A percentile compares a stretch with the other conserved stretches of the same genome.
Conservation (phyloP, 2,329 filamentous ascomycete genomes). For the Diaporthe sp. region DNA sequence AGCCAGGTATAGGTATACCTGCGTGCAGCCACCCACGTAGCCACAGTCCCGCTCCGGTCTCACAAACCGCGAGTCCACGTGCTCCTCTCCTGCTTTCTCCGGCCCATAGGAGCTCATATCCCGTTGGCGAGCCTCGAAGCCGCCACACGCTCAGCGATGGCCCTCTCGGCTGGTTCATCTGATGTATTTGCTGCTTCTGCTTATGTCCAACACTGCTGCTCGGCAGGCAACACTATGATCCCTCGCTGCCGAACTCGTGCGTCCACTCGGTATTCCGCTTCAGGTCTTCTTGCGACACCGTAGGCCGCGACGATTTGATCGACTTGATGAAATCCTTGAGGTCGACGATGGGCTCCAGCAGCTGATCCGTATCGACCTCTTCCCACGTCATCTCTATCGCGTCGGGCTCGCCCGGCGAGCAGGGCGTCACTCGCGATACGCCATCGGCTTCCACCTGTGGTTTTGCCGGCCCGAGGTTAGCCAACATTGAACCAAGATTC, state of each 20-base stretch:
- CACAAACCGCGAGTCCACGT: neutral
- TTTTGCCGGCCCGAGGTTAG: constrained; percentile 31
- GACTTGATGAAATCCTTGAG: constrained; percentile 95
- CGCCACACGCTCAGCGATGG: neutral
- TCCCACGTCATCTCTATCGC: constrained; percentile 96
- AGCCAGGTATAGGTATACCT: neutral
- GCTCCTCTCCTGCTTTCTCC: neutral
- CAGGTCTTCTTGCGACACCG: constrained; percentile 89
- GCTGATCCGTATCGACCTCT: constrained; percentile 82
- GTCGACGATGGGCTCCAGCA: constrained; percentile 86
- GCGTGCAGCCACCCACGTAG: no score
- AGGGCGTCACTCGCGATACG: constrained; percentile 80
- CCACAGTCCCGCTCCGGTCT: neutral
- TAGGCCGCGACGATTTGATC: constrained; percentile 87
- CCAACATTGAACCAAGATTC: neutral
- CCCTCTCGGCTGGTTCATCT: neutral
- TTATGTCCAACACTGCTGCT: neutral
- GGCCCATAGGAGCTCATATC: no score
- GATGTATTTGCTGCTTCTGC: neutral
- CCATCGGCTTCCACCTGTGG: constrained; percentile 76
- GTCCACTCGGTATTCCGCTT: constrained; percentile 92
- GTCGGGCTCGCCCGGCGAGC: constrained; percentile 88
- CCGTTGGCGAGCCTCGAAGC: neutral
- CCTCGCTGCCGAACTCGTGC: constrained; percentile 93
- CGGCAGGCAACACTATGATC: constrained; percentile 54